phyloP scores from a whole-genome alignment of 345 rosid genomes.

The Rhizophora apiculata region DNA sequence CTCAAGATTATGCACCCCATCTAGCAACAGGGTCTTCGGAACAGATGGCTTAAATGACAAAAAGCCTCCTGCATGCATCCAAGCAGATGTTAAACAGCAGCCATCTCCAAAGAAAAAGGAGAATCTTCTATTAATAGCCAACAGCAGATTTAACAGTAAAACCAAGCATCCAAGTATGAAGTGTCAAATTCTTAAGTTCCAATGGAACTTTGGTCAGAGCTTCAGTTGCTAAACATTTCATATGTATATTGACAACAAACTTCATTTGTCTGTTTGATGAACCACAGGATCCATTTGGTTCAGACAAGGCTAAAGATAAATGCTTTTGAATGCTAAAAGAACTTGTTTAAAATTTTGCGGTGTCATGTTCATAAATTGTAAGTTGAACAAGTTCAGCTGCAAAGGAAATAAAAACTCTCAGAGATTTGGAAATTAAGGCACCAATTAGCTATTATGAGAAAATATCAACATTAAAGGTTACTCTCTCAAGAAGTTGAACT shows the following conservation, averaged over 20 bases:
- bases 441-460: background rate
- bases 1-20: conserved; percentile 74
- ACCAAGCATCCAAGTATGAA: background rate
- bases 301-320: background rate
- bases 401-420: background rate
- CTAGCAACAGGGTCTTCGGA: conserved; percentile 74
- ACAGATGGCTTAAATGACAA: conserved; percentile 82
- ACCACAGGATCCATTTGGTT: background rate
- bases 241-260: background rate
- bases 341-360: background rate
- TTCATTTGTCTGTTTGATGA: background rate
- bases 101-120: background rate
- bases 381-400: background rate
- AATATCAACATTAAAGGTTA: background rate
- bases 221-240: conserved; percentile 7
- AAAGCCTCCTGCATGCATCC: conserved; percentile 72
- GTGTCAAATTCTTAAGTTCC: background rate
- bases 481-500: background rate
- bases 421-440: conserved; percentile 1
- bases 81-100: conserved; percentile 17
- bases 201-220: background rate
- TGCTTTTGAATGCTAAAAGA: background rate
- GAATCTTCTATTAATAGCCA: conserved; percentile 1
- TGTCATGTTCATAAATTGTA: background rate
- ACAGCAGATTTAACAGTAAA: background rate